Conservation (phyloP, 2,329 filamentous ascomycete genomes). For the Cercospora beticola region DNA sequence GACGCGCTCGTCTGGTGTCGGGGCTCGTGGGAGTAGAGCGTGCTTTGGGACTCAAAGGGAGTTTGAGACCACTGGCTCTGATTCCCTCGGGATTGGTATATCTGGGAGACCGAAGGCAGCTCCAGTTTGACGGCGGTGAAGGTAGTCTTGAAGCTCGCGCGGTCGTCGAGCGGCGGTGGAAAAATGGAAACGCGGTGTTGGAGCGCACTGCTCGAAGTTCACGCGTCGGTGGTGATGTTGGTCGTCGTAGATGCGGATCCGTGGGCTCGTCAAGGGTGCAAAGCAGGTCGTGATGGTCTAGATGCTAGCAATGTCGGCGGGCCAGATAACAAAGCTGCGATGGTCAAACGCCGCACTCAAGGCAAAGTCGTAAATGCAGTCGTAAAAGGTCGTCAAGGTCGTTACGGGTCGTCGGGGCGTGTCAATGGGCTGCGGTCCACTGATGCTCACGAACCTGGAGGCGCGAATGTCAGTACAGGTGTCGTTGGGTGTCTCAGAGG, state of each 20-base stretch:
- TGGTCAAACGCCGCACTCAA: constrained; percentile 28
- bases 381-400: constrained; percentile 37
- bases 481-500: constrained; percentile 17
- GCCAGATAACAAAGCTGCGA: constrained; percentile 28
- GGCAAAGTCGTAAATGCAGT: constrained; percentile 39
- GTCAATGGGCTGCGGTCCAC: constrained; percentile 32
- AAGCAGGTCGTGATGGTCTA: constrained; percentile 23
- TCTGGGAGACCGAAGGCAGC: constrained; percentile 82
- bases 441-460: constrained; percentile 28
- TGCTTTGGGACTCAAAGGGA: constrained; percentile 61
- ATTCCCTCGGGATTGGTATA: constrained; percentile 71
- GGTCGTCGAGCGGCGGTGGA: constrained; percentile 19
- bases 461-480: constrained; percentile 23
- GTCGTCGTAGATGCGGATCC: constrained; percentile 13
- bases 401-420: constrained; percentile 37
- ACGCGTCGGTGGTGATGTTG: constrained; percentile 9
- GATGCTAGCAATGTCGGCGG: constrained; percentile 30
- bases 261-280: constrained; percentile 22
- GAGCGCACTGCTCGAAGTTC: background rate
- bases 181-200: background rate
- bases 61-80: constrained; percentile 70
- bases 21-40: constrained; percentile 54
- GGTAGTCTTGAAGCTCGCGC: constrained; percentile 20
- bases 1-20: constrained; percentile 64
- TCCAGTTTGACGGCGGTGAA: constrained; percentile 79